These are phyloP conservation scores for Termitomyces bulborhizus DNA, from an alignment of 768 basidiomycete species.

Conservation along the genomic window DNA sequence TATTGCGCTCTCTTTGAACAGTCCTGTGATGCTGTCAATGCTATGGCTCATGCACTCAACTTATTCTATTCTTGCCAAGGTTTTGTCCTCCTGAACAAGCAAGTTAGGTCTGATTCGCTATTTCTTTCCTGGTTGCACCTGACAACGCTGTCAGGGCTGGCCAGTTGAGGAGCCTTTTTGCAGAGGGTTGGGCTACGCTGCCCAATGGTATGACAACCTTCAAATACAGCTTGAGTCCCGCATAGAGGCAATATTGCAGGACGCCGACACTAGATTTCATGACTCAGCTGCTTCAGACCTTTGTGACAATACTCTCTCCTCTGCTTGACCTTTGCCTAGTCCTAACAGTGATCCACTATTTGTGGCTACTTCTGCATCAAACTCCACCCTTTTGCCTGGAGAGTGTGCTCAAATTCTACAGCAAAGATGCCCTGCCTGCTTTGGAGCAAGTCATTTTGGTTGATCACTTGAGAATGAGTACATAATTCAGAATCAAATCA, in stretches of 20 bases:
- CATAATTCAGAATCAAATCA: conserved; percentile 16
- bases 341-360: background rate
- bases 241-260: background rate
- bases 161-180: background rate
- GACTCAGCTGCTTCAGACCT: background rate
- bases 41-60: too few relatives aligned
- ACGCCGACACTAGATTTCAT: background rate
- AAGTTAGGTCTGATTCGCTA: too few relatives aligned
- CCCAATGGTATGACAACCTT: conserved; percentile 4
- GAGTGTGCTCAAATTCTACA: conserved; percentile 18
- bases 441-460: conserved; percentile 20
- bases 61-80: too few relatives aligned
- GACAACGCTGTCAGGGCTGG: background rate
- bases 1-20: too few relatives aligned
- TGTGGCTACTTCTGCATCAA: background rate
- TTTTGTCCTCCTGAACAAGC: too few relatives aligned
- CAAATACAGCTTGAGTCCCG: background rate
- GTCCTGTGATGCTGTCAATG: too few relatives aligned
- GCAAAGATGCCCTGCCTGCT: conserved; percentile 12
- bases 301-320: background rate
- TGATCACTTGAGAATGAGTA: conserved; percentile 23
- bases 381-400: background rate
- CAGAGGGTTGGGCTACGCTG: conserved; percentile 1
- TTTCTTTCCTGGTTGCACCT: too few relatives aligned
- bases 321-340: too few relatives aligned